phyloP scores from a whole-genome alignment of 2,329 filamentous ascomycete species.

The Pochonia chlamydosporia region DNA sequence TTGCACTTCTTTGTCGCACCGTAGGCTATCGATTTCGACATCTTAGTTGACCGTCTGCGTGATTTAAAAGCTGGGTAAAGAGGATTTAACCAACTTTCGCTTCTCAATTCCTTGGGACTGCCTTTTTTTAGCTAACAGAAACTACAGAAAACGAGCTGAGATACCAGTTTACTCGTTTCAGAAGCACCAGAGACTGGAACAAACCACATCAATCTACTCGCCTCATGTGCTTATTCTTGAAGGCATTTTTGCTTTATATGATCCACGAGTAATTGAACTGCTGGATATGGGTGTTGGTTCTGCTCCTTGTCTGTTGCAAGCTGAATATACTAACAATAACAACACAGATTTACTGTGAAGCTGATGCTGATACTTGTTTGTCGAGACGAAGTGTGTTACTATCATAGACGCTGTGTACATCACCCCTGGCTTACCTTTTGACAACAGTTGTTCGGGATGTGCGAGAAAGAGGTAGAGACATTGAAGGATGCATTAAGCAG shows the following conservation, averaged over 20 bases:
- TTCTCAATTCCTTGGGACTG: background rate
- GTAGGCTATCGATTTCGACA: slow-evolving; percentile 89
- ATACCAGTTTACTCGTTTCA: slow-evolving; percentile 95
- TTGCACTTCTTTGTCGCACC: background rate
- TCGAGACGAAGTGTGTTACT: slow-evolving; percentile 68
- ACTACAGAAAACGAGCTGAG: slow-evolving; percentile 70
- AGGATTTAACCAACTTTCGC: slow-evolving; percentile 5
- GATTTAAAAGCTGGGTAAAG: slow-evolving; percentile 87
- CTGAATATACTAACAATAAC: slow-evolving; percentile 3
- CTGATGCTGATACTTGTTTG: slow-evolving; percentile 88
- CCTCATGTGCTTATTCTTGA: slow-evolving; percentile 93
- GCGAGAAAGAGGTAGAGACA: slow-evolving; percentile 79
- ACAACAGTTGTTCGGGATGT: slow-evolving; percentile 77
- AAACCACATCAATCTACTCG: slow-evolving; percentile 88
- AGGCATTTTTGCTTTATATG: slow-evolving; percentile 92
- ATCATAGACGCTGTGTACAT: slow-evolving; percentile 4
- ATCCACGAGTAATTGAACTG: slow-evolving; percentile 76
- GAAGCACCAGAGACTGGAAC: slow-evolving; percentile 73
- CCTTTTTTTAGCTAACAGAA: background rate
- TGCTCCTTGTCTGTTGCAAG: background rate
- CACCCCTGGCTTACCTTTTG: slow-evolving; percentile 4
- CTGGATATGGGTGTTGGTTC: slow-evolving; percentile 75
- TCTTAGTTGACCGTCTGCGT: slow-evolving; percentile 69
- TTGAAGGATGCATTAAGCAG: slow-evolving; percentile 95
- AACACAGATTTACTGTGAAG: slow-evolving; percentile 85